Conservation (phyloP, 2,329 filamentous ascomycete genomes). For the Fusarium nematophilum region DNA sequence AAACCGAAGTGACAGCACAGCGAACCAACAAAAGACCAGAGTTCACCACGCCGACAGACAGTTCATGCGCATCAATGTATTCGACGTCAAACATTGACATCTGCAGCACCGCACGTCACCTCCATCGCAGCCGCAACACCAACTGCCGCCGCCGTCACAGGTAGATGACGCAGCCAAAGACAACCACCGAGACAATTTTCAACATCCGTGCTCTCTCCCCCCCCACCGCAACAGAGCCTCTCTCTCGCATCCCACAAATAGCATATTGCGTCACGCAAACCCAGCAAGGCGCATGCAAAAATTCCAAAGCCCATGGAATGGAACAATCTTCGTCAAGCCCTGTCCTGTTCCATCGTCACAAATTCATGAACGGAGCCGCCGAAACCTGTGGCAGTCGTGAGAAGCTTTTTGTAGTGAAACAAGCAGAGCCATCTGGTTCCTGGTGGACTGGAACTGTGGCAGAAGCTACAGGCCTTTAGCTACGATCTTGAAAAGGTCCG, state of each 20-base stretch:
- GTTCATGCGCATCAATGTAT: too few relatives aligned
- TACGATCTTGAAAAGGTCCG: background rate
- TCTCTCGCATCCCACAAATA: background rate
- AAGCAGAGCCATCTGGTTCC: background rate
- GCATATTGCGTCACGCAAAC: conserved; percentile 1
- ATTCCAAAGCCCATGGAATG: background rate
- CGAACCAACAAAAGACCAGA: too few relatives aligned
- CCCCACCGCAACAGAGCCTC: background rate
- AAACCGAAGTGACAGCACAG: too few relatives aligned
- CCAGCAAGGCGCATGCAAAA: background rate
- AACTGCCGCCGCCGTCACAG: too few relatives aligned
- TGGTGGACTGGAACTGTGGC: background rate
- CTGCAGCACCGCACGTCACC: too few relatives aligned
- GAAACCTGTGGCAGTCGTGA: background rate
- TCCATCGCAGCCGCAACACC: too few relatives aligned
- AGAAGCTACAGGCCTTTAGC: conserved; percentile 1
- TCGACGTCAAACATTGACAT: too few relatives aligned
- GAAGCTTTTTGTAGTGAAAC: background rate
- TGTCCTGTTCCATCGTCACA: background rate
- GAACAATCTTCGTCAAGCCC: background rate
- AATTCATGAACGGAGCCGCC: background rate
- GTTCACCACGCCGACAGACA: too few relatives aligned
- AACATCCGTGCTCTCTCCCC: too few relatives aligned
- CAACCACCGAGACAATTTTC: too few relatives aligned
- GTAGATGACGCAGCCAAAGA: too few relatives aligned